Evolutionary conservation across 495 filamentous ascomycete species (phyloP).

Genomic region (Venustampulla echinocandica): DNA sequence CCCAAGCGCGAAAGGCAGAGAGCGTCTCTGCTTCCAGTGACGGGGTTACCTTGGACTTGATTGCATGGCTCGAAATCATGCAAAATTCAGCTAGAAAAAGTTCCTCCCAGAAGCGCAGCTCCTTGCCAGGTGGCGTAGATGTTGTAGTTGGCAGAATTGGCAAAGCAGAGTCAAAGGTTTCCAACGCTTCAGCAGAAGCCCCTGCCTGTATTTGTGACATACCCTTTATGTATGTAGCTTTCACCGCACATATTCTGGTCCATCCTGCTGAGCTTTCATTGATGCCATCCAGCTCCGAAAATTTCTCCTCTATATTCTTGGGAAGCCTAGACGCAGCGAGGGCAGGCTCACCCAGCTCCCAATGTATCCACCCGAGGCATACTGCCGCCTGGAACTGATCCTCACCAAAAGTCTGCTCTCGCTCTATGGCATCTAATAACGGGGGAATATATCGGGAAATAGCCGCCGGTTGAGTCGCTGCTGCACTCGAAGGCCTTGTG

Average conservation of each 20-base stretch:
- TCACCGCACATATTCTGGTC: constrained; percentile 72
- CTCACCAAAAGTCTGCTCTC: constrained; percentile 33
- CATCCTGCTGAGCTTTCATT: constrained; percentile 50
- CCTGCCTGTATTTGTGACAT: constrained; percentile 53
- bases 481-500: constrained; percentile 17
- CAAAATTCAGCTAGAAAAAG: constrained; percentile 64
- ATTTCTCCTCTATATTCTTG: constrained; percentile 44
- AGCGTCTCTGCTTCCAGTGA: constrained; percentile 43
- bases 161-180: constrained; percentile 53
- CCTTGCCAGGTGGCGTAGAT: constrained; percentile 37
- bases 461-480: constrained; percentile 8
- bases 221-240: constrained; percentile 67
- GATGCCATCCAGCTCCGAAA: constrained; percentile 39
- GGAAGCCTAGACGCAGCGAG: constrained; percentile 55
- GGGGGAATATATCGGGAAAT: constrained; percentile 49
- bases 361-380: constrained; percentile 77
- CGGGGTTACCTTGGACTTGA: constrained; percentile 33
- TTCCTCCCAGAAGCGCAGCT: constrained; percentile 70
- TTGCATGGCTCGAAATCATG: constrained; percentile 49
- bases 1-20: constrained; percentile 53
- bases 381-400: constrained; percentile 73
- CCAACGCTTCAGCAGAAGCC: constrained; percentile 46
- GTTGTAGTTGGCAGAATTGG: constrained; percentile 46
- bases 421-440: constrained; percentile 57
- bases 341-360: constrained; percentile 57